A percentile compares a stretch with the other conserved stretches of the same genome.
Evolutionary conservation across 1,284 basidiomycete species (phyloP).

Genomic region (Leucoagaricus sp.): DNA sequence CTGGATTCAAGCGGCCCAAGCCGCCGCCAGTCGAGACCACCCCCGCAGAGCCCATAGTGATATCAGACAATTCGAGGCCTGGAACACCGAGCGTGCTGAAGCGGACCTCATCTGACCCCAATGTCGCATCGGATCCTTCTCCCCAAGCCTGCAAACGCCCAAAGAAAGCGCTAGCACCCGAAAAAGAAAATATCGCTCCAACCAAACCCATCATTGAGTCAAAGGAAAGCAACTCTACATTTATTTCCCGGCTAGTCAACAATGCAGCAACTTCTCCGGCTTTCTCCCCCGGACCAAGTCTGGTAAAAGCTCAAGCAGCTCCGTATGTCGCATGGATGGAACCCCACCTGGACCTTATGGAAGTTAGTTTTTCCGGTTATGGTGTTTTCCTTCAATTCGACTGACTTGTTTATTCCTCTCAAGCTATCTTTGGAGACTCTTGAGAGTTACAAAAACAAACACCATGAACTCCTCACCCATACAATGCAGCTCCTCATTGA

Average conservation of each 20-base stretch:
- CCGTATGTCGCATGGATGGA: slow-evolving; percentile 7
- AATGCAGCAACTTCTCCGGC: background rate
- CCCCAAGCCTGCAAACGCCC: slow-evolving; percentile 41
- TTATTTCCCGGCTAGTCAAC: background rate
- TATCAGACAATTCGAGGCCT: slow-evolving; percentile 39
- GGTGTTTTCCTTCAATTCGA: background rate
- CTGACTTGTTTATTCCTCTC: background rate
- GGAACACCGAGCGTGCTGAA: slow-evolving; percentile 38
- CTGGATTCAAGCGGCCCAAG: slow-evolving; percentile 32
- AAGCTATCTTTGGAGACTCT: background rate
- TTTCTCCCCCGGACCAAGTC: no score
- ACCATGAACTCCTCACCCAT: slow-evolving; percentile 5
- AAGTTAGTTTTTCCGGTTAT: no score
- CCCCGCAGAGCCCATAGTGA: slow-evolving; percentile 16
- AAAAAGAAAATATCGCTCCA: slow-evolving; percentile 39
- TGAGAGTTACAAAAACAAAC: background rate
- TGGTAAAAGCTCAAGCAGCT: no score
- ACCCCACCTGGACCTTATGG: slow-evolving; percentile 8
- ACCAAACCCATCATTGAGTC: slow-evolving; percentile 1
- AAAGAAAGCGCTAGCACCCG: slow-evolving; percentile 28
- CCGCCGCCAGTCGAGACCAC: slow-evolving; percentile 25
- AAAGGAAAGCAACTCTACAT: slow-evolving; percentile 17
- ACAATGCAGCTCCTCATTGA: slow-evolving; percentile 11
- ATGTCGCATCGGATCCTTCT: slow-evolving; percentile 32
- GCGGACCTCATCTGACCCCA: slow-evolving; percentile 43